Evolutionary conservation across 306 rosid genomes (phyloP).

Genomic region (Lotus japonicus): DNA sequence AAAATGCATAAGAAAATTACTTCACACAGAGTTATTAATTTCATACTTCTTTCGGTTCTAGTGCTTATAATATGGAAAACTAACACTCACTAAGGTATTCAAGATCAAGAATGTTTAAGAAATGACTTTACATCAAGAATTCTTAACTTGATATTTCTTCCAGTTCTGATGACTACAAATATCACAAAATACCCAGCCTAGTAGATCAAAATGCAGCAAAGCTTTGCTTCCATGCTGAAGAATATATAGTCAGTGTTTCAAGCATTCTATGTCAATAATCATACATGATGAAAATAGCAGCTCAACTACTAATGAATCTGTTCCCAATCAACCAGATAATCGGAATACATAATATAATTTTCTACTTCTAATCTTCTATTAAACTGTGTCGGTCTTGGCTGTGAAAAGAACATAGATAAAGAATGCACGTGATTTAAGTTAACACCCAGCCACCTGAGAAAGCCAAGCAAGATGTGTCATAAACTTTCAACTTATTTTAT

Average conservation of each 20-base stretch:
- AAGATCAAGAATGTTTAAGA: conserved; percentile 3
- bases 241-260: neutral
- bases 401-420: neutral
- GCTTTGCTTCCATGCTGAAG: neutral
- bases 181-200: neutral
- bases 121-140: neutral
- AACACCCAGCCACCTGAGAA: neutral
- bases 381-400: neutral
- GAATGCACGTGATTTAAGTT: neutral
- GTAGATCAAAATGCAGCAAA: conserved; percentile 9
- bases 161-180: neutral
- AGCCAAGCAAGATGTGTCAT: neutral
- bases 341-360: neutral
- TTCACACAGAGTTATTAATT: conserved; percentile 1
- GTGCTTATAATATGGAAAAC: neutral
- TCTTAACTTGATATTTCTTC: neutral
- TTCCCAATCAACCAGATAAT: neutral
- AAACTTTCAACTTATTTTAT: neutral
- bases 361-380: neutral
- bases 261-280: neutral
- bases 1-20: neutral
- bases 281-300: neutral
- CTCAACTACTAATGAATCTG: neutral
- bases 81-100: neutral
- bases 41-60: conserved; percentile 1